Conservation (phyloP, 2,329 filamentous ascomycete genomes). For the Aspergillus tamarii region DNA sequence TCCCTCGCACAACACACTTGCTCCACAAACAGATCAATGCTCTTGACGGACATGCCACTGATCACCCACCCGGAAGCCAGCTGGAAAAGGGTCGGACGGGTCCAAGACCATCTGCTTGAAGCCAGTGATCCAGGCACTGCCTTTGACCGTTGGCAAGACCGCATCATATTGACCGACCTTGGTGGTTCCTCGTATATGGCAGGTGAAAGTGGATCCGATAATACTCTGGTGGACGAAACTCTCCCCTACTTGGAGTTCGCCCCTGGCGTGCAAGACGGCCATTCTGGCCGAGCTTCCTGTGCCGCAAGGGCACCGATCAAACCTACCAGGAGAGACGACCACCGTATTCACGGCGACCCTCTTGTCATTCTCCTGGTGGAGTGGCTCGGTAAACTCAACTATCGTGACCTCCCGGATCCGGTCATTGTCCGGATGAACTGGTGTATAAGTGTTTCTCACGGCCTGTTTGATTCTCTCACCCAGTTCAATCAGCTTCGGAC, state of each 20-base stretch:
- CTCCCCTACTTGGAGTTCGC: not conserved
- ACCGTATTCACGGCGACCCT: not conserved
- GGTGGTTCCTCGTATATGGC: not conserved
- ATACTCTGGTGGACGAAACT: not conserved
- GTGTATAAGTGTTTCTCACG: slow-evolving; percentile 36
- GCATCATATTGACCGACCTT: slow-evolving; percentile 16
- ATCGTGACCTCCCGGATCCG: not conserved
- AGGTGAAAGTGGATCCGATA: not conserved
- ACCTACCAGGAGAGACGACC: not conserved
- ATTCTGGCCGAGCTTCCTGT: not conserved
- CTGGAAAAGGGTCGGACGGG: not conserved
- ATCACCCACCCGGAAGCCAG: not conserved
- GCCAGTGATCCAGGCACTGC: not conserved
- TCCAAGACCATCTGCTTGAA: not conserved
- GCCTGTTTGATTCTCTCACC: slow-evolving; percentile 49
- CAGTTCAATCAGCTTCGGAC: slow-evolving; percentile 42
- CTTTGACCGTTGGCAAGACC: not conserved
- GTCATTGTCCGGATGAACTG: slow-evolving; percentile 23
- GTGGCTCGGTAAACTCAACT: not conserved
- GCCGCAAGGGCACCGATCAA: not conserved
- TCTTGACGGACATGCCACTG: not conserved
- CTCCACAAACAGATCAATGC: no score
- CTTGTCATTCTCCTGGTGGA: not conserved
- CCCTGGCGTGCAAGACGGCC: not conserved
- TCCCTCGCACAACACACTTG: no score